These are phyloP conservation scores for Suzukiozyma palmioleophila DNA, from an alignment of 1,139 yeast genomes.

Conservation along the genomic window DNA sequence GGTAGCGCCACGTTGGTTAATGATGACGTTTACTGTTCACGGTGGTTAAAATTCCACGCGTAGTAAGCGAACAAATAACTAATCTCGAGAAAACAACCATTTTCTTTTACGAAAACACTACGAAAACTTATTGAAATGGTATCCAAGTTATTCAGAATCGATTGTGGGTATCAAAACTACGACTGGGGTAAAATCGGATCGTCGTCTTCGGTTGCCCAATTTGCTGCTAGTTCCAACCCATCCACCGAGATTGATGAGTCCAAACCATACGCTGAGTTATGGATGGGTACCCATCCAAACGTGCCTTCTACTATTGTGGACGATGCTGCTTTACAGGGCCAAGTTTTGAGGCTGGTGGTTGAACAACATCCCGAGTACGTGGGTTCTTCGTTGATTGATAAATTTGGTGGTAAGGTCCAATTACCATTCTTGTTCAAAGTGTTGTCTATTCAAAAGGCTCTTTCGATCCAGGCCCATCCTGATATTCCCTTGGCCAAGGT, in stretches of 20 bases:
- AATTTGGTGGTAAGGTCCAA: conserved; percentile 67
- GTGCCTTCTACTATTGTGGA: conserved; percentile 72
- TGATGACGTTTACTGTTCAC: too few species aligned
- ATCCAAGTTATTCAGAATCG: conserved; percentile 35
- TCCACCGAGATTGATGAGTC: conserved; percentile 54
- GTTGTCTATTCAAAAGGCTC: conserved; percentile 84
- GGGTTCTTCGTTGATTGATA: conserved; percentile 52
- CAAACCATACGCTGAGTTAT: conserved; percentile 84
- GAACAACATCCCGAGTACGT: conserved; percentile 56
- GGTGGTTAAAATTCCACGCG: too few species aligned
- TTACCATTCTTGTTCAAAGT: conserved; percentile 93
- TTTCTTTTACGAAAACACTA: not conserved
- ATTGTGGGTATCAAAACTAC: conserved; percentile 64
- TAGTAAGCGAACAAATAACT: too few species aligned
- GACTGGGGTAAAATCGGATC: conserved; percentile 90
- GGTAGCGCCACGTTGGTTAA: too few species aligned
- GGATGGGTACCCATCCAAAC: conserved; percentile 99
- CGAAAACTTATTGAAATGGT: conserved; percentile 6
- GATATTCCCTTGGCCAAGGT: conserved; percentile 79
- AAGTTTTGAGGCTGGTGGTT: conserved; percentile 55
- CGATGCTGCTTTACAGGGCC: conserved; percentile 30
- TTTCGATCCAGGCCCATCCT: conserved; percentile 97
- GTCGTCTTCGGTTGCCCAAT: conserved; percentile 82
- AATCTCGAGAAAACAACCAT: too few species aligned
- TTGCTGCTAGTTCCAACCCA: conserved; percentile 69